Base-by-base conservation (phyloP, 2,329 filamentous ascomycete genomes). In the Xylaria sp. region DNA sequence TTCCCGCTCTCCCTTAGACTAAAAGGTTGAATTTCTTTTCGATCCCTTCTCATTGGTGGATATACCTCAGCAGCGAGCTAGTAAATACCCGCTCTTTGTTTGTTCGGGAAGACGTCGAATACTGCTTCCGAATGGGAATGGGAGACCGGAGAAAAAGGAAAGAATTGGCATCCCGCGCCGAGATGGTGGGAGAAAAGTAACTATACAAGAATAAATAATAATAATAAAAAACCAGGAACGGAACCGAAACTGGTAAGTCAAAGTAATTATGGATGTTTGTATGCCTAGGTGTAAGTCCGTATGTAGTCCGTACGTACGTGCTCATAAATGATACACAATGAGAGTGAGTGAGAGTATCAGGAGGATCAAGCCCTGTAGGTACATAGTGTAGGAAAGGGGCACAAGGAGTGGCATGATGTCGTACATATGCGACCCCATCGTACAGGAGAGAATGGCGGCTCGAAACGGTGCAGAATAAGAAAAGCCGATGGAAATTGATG, bases 221-320 rank as follows among this genome's bases (percentile, higher is more conserved):
- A n/a, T n/a, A n/a, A n/a, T n/a, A n/a, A 17, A 42, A 5, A 19
- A n/a, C 11, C 24, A 50, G 40, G 34, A 41, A 50, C 47, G 41
- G 39, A 44, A 55, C 45, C 48, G 49, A 44, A 22, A 56, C 50
- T 48, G 44, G 52, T 52, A 50, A 54, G 48, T 41, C 26, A 39
- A 41, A 43, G 29, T 34, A 13, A 34, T 13, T 11, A 34, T 13
- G 29, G 38, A 44, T 22, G n/a, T n/a, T n/a, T n/a, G n/a, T n/a
- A n/a, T n/a, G n/a, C n/a, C n/a, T n/a, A 56, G 55, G 58, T 56
- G 56, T 61, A 60, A 48, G 44, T 38, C 48, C 48, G 54, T 52
- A 55, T 21, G 53, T 53, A 53, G n/a, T n/a, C n/a, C 46, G 24
- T 24, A 19, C 40, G 52, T 55, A 49, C 24, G 54, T n/a, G n/a